These are phyloP conservation scores for Didymosphaeria variabile DNA, from an alignment of 2,329 filamentous ascomycete genomes.

Conservation along the genomic window DNA sequence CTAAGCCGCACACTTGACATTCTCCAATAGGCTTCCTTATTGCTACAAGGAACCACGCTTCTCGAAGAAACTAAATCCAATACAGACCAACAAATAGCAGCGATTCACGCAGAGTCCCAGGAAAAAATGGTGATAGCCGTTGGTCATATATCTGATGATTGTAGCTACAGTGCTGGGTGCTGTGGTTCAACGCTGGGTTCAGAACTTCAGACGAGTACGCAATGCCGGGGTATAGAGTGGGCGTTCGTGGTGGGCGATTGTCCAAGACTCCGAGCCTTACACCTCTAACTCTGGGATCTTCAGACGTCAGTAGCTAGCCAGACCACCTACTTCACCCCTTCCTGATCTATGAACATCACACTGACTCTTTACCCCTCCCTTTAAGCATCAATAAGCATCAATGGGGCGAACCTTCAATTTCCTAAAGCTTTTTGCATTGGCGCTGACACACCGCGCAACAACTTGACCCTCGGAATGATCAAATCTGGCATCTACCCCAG, in stretches of 20 bases:
- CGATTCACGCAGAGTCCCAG: neutral
- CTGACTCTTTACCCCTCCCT: too few species aligned
- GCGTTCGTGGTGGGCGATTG: too few species aligned
- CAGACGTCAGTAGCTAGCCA: too few species aligned
- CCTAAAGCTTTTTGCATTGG: conserved; percentile 61
- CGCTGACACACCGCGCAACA: conserved; percentile 18
- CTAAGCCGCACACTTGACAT: conserved; percentile 1
- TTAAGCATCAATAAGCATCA: too few species aligned
- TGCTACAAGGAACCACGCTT: neutral
- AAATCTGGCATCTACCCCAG: conserved; percentile 26
- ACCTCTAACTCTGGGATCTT: too few species aligned
- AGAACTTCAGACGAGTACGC: conserved; percentile 68
- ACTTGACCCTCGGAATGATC: conserved; percentile 36
- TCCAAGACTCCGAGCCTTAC: too few species aligned
- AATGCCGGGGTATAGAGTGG: too few species aligned
- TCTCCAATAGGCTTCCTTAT: neutral
- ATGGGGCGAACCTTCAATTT: conserved; percentile 65
- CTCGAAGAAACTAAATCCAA: neutral
- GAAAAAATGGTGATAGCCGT: conserved; percentile 65
- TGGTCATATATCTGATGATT: conserved; percentile 69
- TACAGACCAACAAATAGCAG: neutral
- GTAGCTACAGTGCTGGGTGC: conserved; percentile 71
- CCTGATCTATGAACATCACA: too few species aligned
- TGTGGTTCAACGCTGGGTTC: conserved; percentile 69
- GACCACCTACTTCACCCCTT: too few species aligned